phyloP scores from a whole-genome alignment of 768 basidiomycete species.

The Podaxis sp. region DNA sequence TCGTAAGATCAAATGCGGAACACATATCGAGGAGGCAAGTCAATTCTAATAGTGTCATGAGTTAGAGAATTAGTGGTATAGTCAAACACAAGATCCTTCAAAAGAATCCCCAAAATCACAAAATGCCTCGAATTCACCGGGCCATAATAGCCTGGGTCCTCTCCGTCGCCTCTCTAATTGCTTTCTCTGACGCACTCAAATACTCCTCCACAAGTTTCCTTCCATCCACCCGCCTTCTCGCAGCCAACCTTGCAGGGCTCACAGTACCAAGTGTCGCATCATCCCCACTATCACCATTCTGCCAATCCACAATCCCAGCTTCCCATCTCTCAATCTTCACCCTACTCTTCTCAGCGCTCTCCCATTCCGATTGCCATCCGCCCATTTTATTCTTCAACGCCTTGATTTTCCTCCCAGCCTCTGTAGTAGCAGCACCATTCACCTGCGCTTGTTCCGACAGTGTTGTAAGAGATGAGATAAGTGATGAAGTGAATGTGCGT shows the following conservation, averaged over 20 bases:
- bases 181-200: conserved; percentile 70
- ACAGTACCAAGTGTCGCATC: conserved; percentile 22
- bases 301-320: conserved; percentile 44
- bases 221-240: conserved; percentile 58
- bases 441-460: conserved; percentile 90
- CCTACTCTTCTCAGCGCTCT: conserved; percentile 81
- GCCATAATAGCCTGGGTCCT: conserved; percentile 87
- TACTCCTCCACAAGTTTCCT: conserved; percentile 77
- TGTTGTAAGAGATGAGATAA: conserved; percentile 71
- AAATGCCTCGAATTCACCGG: conserved; percentile 37
- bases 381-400: conserved; percentile 82
- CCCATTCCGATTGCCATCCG: conserved; percentile 80
- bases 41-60: conserved; percentile 4
- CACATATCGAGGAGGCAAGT: not conserved
- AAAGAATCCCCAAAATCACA: not conserved
- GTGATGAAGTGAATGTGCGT: conserved; percentile 71
- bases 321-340: conserved; percentile 82
- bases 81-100: not conserved
- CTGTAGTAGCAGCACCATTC: conserved; percentile 80
- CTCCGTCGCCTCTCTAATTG: conserved; percentile 66
- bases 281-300: conserved; percentile 34
- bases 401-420: conserved; percentile 84
- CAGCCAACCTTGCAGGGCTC: conserved; percentile 29
- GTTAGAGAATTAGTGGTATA: not conserved
- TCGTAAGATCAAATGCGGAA: not conserved